These are phyloP conservation scores for Kewa caespitosa DNA, from an alignment of 179 eudicot genomes.

Conservation along the genomic window DNA sequence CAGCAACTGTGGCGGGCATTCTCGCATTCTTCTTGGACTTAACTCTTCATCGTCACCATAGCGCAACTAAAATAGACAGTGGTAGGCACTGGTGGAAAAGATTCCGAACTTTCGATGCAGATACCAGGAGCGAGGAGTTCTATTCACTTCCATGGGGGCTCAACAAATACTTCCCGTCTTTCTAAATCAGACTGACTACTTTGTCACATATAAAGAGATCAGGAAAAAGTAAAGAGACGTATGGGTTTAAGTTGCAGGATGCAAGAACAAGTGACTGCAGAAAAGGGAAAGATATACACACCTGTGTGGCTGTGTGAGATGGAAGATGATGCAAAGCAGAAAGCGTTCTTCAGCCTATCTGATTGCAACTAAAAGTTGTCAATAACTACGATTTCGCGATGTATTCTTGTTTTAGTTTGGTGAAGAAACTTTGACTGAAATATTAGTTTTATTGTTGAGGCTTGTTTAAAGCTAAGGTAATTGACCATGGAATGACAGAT, in stretches of 20 bases:
- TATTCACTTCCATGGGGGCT: slow-evolving; percentile 71
- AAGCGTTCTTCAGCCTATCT: too few relatives aligned
- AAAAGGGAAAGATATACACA: too few relatives aligned
- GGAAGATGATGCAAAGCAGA: too few relatives aligned
- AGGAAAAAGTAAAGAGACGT: background rate
- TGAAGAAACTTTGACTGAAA: background rate
- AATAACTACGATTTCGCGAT: too few relatives aligned
- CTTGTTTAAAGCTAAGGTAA: background rate
- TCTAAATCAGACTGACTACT: slow-evolving; percentile 24
- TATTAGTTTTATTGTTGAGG: background rate
- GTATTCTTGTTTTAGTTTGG: too few relatives aligned
- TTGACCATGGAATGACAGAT: too few relatives aligned
- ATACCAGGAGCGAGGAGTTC: slow-evolving; percentile 76
- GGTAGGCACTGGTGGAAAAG: slow-evolving; percentile 89
- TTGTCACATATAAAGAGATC: background rate
- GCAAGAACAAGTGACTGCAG: background rate
- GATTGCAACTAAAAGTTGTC: too few relatives aligned
- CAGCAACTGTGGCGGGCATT: slow-evolving; percentile 62
- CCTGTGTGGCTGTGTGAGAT: too few relatives aligned
- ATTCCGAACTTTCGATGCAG: slow-evolving; percentile 48
- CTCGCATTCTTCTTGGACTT: slow-evolving; percentile 58
- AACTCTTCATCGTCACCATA: slow-evolving; percentile 51
- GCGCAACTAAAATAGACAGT: slow-evolving; percentile 50
- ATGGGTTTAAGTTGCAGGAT: slow-evolving; percentile 5
- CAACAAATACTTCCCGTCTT: slow-evolving; percentile 70